These are phyloP conservation scores for Medicago ruthenica DNA, from an alignment of 306 rosid genomes.

Conservation along the genomic window DNA sequence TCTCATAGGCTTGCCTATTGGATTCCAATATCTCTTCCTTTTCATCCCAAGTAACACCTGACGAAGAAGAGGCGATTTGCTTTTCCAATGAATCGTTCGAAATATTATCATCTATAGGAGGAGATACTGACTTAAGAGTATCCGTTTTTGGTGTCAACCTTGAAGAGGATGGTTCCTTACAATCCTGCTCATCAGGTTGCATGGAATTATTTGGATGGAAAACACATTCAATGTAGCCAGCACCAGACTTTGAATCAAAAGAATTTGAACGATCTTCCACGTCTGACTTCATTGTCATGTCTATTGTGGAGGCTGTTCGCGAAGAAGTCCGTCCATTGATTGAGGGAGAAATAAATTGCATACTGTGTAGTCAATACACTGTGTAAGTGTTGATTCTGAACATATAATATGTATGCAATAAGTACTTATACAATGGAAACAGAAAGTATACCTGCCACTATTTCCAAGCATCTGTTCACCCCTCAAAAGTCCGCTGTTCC, in stretches of 20 bases:
- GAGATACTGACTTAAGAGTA: constrained; percentile 52
- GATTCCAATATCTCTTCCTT: constrained; percentile 84
- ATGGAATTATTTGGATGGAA: constrained; percentile 60
- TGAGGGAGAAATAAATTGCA: constrained; percentile 51
- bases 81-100: constrained; percentile 58
- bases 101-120: constrained; percentile 58
- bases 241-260: constrained; percentile 69
- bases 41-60: constrained; percentile 90
- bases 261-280: constrained; percentile 63
- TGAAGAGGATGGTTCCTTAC: constrained; percentile 59
- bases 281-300: constrained; percentile 49
- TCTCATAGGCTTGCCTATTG: constrained; percentile 48
- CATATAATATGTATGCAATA: constrained; percentile 30
- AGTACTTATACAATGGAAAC: constrained; percentile 22
- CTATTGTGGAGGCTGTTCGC: constrained; percentile 50
- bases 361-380: constrained; percentile 58
- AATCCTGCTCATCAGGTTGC: constrained; percentile 59
- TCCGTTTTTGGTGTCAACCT: constrained; percentile 52
- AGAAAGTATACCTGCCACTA: constrained; percentile 71
- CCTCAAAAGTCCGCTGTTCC: constrained; percentile 57
- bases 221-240: constrained; percentile 72
- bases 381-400: constrained; percentile 42
- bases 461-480: constrained; percentile 60
- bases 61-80: constrained; percentile 62
- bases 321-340: constrained; percentile 46